Conservation (phyloP, 116 monocot species). For the Phalaenopsis hybrid region DNA sequence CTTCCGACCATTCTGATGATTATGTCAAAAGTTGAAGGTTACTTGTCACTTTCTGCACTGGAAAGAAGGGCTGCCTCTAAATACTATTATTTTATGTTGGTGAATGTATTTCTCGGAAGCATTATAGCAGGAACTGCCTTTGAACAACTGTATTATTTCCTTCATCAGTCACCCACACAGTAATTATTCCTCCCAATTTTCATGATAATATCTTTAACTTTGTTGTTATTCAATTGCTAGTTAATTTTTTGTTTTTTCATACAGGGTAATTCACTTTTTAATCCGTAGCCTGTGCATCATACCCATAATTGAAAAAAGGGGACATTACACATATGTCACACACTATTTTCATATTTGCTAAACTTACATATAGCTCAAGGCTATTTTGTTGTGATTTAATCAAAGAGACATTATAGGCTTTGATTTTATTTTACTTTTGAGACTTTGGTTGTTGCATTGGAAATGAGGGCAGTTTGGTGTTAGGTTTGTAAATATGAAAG, state of each 20-base stretch:
- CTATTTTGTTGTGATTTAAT: too few relatives aligned
- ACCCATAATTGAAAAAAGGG: too few relatives aligned
- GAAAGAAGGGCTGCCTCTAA: constrained; percentile 69
- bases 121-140: constrained; percentile 69
- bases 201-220: background rate
- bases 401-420: too few relatives aligned
- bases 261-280: background rate
- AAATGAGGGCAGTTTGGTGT: too few relatives aligned
- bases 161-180: constrained; percentile 10
- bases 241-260: background rate
- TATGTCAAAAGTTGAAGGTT: constrained; percentile 81
- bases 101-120: constrained; percentile 76
- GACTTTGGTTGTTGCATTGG: too few relatives aligned
- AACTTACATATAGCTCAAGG: too few relatives aligned
- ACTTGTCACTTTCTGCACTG: constrained; percentile 52
- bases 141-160: too few relatives aligned
- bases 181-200: constrained; percentile 29
- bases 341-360: too few relatives aligned
- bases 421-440: too few relatives aligned
- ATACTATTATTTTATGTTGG: constrained; percentile 81
- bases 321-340: too few relatives aligned
- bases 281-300: background rate
- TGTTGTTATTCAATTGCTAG: background rate
- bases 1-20: constrained; percentile 59
- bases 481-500: background rate